Evolutionary conservation across 495 filamentous ascomycete genomes (phyloP), one percentile per base, ranked within the genome.

Genomic region (Podospora didyma): DNA sequence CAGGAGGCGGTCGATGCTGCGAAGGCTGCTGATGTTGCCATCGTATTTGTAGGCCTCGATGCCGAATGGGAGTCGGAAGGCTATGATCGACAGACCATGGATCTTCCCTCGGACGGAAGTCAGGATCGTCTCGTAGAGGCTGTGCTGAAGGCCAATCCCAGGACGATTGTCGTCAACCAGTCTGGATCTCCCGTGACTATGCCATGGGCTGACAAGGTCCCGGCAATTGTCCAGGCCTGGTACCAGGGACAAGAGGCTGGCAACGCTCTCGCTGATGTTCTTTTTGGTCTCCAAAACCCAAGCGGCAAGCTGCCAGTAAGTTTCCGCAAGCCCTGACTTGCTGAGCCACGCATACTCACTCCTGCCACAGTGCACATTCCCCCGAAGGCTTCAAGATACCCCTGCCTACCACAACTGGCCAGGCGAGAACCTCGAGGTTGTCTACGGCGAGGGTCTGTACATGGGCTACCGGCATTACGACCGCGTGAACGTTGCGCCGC

Each of bases 1-100:
- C 71, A 84, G 49, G 78, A 90, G 65, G 91, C 91, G 0, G 84
- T 89, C 23, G 74, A 84, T 9, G 76, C 83, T 7, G 91, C 91
- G 24, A 77, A 75, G 51, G 69, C 78, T 12, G 83, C 86, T 2
- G 89, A 93, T 51, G 85, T 91, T 26, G 91, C 89, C 7, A 78
- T 95, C 48, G 77, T 95, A 10, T 83, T 90, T 61, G 88, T 89
- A 20, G 91, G 91, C 2, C 77, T 95, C 14, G 89, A 89, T 63
- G 81, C 79, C 44, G 91, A 96, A 66, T 95, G 90, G 90, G 90
- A 95, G 67, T 89, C 87, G 17, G 91, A 95, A 56, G 91, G 91
- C 21, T 86, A 90, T 58, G 90, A 95, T 68, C 82, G 89, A n/a
- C 79, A 86, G 53, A 83, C 83, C 51, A 92, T 94, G 89, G 86